Evolutionary conservation across 176 grass and related monocot species (phyloP), one percentile per base, ranked within the genome.

Genomic region (Ensete ventricosum): DNA sequence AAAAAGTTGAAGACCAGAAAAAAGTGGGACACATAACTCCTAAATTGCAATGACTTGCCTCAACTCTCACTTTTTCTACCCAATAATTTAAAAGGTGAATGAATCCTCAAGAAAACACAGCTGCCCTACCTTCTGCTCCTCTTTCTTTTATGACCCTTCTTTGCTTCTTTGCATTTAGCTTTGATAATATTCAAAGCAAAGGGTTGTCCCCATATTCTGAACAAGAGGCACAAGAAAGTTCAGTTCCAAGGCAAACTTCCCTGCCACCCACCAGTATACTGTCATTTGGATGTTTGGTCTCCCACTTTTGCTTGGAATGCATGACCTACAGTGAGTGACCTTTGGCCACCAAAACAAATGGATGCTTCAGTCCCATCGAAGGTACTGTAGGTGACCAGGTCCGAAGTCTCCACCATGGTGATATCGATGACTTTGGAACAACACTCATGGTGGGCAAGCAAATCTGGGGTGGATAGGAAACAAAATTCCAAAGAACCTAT

Each of bases 121-220:
- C 34, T 43, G 34, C n/a, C 62, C 70, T 80, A 67, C 4, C 52
- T 14, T 70, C 50, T 70, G 34, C 52, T 14, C 27, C 79, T 68
- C 55, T 20, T 73, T 73, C 8, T 69, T 12, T 29, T 9, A 27
- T 29, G 17, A 25, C 55, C 55, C 23, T 57, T 13, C 25, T 57
- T 14, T 27, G 29, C 1, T 50, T 26, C 29, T 57, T 43, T 43
- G 34, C 4, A 43, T 43, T 54, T 11, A 57, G 53, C 22, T 74
- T 55, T 55, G 52, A 74, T 74, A 74, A 74, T 57, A 53, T 74
- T 74, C 53, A 57, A 74, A 74, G 72, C 72, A 55, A 57, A 26
- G 71, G 71, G 49, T 73, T 57, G 52, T 55, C 14, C 52, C 71
- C 34, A 50, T 55, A 73, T 25, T 25, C 71, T 73, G 71, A 73